Percentiles rank a stretch among this genome's conserved stretches.
Evolutionary conservation across 2,329 filamentous ascomycete genomes (phyloP).

Genomic region (Paecilomyces dactylethromorphus): DNA sequence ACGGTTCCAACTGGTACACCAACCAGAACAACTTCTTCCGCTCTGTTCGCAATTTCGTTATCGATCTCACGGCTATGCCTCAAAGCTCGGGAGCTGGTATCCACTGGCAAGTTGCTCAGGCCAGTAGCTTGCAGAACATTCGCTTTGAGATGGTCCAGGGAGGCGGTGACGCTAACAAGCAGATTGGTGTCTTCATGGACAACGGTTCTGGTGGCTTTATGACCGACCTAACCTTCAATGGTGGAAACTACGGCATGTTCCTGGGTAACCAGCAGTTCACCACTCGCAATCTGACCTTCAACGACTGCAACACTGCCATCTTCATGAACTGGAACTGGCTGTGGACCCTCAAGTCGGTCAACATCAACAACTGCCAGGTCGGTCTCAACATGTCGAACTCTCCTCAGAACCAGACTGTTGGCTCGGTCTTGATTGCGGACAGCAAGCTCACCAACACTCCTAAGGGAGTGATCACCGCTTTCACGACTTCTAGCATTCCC

Average conservation of each 20-base stretch:
- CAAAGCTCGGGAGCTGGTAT: slow-evolving; percentile 60
- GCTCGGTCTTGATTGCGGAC: slow-evolving; percentile 78
- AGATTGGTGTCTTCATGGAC: slow-evolving; percentile 77
- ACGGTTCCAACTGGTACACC: slow-evolving; percentile 66
- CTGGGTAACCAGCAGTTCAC: slow-evolving; percentile 86
- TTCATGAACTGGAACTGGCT: slow-evolving; percentile 92
- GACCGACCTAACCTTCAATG: slow-evolving; percentile 76
- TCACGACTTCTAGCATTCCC: slow-evolving; percentile 54
- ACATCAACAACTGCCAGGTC: slow-evolving; percentile 66
- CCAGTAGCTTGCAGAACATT: slow-evolving; percentile 73
- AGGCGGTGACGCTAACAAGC: slow-evolving; percentile 56
- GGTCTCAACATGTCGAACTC: slow-evolving; percentile 73
- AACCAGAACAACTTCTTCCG: slow-evolving; percentile 83
- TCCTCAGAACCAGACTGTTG: slow-evolving; percentile 64
- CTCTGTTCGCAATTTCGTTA: slow-evolving; percentile 72
- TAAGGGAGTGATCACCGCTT: slow-evolving; percentile 71
- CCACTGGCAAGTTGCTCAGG: slow-evolving; percentile 82
- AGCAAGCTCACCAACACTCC: slow-evolving; percentile 69
- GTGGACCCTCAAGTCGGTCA: slow-evolving; percentile 71
- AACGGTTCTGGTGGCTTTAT: slow-evolving; percentile 81
- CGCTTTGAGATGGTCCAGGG: slow-evolving; percentile 71
- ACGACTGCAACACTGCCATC: slow-evolving; percentile 73
- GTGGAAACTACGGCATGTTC: slow-evolving; percentile 70
- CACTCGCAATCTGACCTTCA: slow-evolving; percentile 74
- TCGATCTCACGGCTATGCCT: slow-evolving; percentile 65